Percentiles rank a stretch among this genome's conserved stretches.
phyloP scores from a whole-genome alignment of 805 yeast species.

The Yamadazyma insecticola region DNA sequence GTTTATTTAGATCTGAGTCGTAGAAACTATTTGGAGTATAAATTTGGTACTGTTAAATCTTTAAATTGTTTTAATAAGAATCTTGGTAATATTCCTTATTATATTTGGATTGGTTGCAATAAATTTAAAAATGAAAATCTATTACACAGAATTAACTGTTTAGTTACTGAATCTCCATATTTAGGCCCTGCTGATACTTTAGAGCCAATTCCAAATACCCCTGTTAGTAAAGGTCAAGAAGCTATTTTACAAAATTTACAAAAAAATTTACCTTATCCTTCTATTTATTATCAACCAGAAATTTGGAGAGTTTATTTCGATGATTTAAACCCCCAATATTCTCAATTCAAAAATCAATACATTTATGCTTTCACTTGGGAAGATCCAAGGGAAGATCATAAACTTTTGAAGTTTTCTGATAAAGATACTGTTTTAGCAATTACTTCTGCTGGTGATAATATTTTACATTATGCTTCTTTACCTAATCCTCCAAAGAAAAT shows the following conservation, averaged over 20 bases:
- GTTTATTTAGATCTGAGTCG: constrained; percentile 76
- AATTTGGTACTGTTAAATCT: constrained; percentile 76
- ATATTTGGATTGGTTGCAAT: constrained; percentile 71
- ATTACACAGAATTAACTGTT: constrained; percentile 64
- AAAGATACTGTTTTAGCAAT: constrained; percentile 76
- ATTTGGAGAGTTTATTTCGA: constrained; percentile 79
- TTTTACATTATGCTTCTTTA: constrained; percentile 66
- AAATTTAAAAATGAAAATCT: constrained; percentile 30
- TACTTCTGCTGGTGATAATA: constrained; percentile 84
- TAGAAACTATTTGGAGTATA: constrained; percentile 78
- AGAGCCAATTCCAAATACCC: constrained; percentile 15
- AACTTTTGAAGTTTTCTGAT: constrained; percentile 54
- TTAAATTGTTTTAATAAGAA: constrained; percentile 59
- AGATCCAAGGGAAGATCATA: constrained; percentile 78
- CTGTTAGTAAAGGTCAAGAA: constrained; percentile 67
- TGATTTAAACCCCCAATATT: constrained; percentile 61
- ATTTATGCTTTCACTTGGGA: constrained; percentile 91
- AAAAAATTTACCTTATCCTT: constrained; percentile 72
- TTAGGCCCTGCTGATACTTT: constrained; percentile 48
- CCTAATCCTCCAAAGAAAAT: constrained; percentile 71
- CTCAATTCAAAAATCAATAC: constrained; percentile 72
- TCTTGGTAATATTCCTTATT: constrained; percentile 75
- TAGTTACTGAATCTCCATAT: constrained; percentile 81
- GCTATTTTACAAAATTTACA: constrained; percentile 62
- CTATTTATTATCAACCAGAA: constrained; percentile 72